phyloP scores from a whole-genome alignment of 2,329 filamentous ascomycete genomes.

The Ophiosphaerella narmari region DNA sequence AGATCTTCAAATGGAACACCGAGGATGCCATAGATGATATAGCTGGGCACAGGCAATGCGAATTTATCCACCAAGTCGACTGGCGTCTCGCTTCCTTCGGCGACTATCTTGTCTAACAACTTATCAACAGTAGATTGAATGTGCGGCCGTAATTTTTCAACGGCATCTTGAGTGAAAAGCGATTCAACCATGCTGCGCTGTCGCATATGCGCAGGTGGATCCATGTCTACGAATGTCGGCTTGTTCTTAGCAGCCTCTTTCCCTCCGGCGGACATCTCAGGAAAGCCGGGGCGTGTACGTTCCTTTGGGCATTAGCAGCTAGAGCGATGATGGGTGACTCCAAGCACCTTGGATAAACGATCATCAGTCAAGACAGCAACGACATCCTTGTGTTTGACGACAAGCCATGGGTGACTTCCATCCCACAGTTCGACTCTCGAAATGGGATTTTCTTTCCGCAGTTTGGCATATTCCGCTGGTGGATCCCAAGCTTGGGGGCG shows the following conservation, averaged over 20 bases:
- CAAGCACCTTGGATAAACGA: constrained; percentile 52
- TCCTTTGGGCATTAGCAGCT: constrained; percentile 7
- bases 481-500: constrained; percentile 47
- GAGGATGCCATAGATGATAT: constrained; percentile 57
- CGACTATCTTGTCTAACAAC: constrained; percentile 50
- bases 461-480: constrained; percentile 51
- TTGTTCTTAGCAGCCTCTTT: constrained; percentile 55
- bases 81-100: constrained; percentile 40
- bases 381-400: constrained; percentile 56
- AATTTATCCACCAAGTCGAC: constrained; percentile 56
- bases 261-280: constrained; percentile 54
- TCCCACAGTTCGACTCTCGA: constrained; percentile 55
- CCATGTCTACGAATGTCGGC: constrained; percentile 47
- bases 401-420: constrained; percentile 54
- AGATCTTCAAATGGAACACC: constrained; percentile 56
- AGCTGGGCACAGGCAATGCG: constrained; percentile 55
- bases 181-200: constrained; percentile 56
- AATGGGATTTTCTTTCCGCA: constrained; percentile 52
- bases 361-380: constrained; percentile 51
- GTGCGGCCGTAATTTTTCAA: constrained; percentile 48
- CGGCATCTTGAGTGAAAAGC: constrained; percentile 41
- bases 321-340: background rate
- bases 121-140: constrained; percentile 54
- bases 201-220: constrained; percentile 52
- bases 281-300: constrained; percentile 49